A percentile compares a stretch with the other conserved stretches of the same genome.
Evolutionary conservation across 2,329 filamentous ascomycete genomes (phyloP).

Genomic region (Penicillium psychrosexuale): DNA sequence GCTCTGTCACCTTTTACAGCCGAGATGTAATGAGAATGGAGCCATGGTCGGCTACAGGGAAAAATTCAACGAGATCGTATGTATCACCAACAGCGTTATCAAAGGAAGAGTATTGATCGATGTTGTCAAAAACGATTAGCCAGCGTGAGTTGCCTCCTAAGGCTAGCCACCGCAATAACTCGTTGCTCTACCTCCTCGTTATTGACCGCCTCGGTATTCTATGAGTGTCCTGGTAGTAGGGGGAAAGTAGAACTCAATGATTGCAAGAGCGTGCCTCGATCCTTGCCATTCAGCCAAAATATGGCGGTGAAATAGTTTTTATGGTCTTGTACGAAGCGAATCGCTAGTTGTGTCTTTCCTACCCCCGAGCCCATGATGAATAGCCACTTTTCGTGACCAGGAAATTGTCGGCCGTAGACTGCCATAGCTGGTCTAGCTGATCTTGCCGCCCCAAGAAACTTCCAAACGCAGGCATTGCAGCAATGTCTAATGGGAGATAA

Average conservation of each 20-base stretch:
- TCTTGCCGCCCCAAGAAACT: slow-evolving; percentile 16
- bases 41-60: slow-evolving; percentile 16
- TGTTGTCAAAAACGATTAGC: slow-evolving; percentile 32
- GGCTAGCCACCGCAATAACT: slow-evolving; percentile 17
- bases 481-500: slow-evolving; percentile 10
- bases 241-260: slow-evolving; percentile 19
- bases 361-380: slow-evolving; percentile 25
- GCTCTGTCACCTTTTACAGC: slow-evolving; percentile 28
- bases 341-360: slow-evolving; percentile 19
- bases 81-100: slow-evolving; percentile 9
- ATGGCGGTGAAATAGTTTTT: slow-evolving; percentile 22
- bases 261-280: slow-evolving; percentile 15
- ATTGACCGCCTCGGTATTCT: slow-evolving; percentile 1
- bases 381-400: slow-evolving; percentile 13
- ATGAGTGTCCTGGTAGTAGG: slow-evolving; percentile 11
- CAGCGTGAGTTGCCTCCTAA: slow-evolving; percentile 18
- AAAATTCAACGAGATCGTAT: slow-evolving; percentile 32
- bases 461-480: slow-evolving; percentile 8
- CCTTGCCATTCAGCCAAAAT: slow-evolving; percentile 29
- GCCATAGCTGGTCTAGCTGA: slow-evolving; percentile 17
- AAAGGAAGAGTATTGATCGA: slow-evolving; percentile 21
- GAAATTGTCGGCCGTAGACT: slow-evolving; percentile 12
- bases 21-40: slow-evolving; percentile 45
- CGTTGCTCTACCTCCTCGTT: slow-evolving; percentile 17
- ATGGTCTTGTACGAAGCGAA: slow-evolving; percentile 19